Base-by-base conservation (phyloP, 2,329 filamentous ascomycete species). In the Apiospora koreana region DNA sequence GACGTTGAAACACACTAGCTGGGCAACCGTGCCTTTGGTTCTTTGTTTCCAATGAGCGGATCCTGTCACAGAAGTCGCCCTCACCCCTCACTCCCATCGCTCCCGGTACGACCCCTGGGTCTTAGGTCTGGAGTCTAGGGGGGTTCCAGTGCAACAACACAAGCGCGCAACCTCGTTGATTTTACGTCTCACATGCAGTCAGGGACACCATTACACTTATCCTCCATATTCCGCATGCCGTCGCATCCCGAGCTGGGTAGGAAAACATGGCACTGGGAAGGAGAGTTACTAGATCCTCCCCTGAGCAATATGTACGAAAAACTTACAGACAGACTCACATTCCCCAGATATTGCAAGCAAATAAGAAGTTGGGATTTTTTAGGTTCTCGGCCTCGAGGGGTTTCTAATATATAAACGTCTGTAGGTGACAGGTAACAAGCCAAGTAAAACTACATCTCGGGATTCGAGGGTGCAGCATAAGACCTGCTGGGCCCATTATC, bases 31-130 rank as follows among this genome's bases (percentile, higher is more conserved):
- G 42, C 64, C 64, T 67, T 72, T 70, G 54, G 69, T 70, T 68
- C 68, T 72, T 73, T 72, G 78, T 79, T 78, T 80, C 77, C 74
- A 76, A 76, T 75, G 68, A 76, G 79, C 75, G 76, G 78, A 79
- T 79, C 74, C 74, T 74, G 78, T 80, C 76, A 75, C 79, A 79
- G 75, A 72, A 28, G 31, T 38, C 54, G 28, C 54, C 54, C 21
- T 62, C 54, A 38, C 28, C 54, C 54, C 54, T 62, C 31, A n/a
- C 28, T 23, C 54, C 54, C 54, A 28, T 62, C 31, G 31, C 28
- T 23, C 28, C 54, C 54, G 31, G 31, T 35, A 38, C 54, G 9
- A 38, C 54, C 54, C 54, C 54, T 62, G 31, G 31, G 31, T n/a
- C 8, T 10, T 38, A n/a, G 28, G 31, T 38, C 54, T 62, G n/a